Evolutionary conservation across 257 asterid genomes (phyloP), one percentile per base, ranked within the genome.

Genomic region (Ehretia macrophylla): DNA sequence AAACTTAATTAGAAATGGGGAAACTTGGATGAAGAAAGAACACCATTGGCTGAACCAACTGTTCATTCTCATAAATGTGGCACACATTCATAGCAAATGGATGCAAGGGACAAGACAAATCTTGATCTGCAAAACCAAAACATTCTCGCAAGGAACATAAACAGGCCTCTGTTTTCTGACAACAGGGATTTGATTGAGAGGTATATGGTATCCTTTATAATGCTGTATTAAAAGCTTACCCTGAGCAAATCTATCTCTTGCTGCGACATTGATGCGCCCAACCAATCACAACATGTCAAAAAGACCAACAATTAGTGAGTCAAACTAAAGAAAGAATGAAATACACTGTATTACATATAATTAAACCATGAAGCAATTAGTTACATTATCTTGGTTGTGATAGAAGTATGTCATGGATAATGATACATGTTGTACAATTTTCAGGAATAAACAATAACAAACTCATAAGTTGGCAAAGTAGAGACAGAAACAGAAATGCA

Each of bases 161-260:
- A 23, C 56, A 52, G n/a, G 1, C 32, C 57, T 52, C 9, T 52
- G 57, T 20, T 22, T 52, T 17, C 0, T 11, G 54, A 21, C n/a
- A 49, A 21, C 20, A 21, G 22, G 52, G 52, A 18, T 14, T 8
- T 49, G 10, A 42, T 49, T 17, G 17, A n/a, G 20, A 12, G 20
- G 0, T 6, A 42, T 16, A 49, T 8, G 22, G 22, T n/a, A 49
- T 17, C 17, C 27, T 49, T 47, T 14, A 27, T 18, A 47, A 40
- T 56, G 21, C 10, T 27, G 68, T 37, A 66, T 39, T 18, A 64
- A 59, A 57, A 66, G 40, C 47, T 79, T 69, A 92, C 99, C 99
- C 89, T 88, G 21, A 92, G 90, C 82, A 92, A 74, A 74, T 92
- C 99, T 48, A 92, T 92, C 87, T 92, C 99, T 92, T 86, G 99